Evolutionary conservation across 2,329 filamentous ascomycete genomes (phyloP), one percentile per base, ranked within the genome.

Genomic region (Lecanosticta acicola): DNA sequence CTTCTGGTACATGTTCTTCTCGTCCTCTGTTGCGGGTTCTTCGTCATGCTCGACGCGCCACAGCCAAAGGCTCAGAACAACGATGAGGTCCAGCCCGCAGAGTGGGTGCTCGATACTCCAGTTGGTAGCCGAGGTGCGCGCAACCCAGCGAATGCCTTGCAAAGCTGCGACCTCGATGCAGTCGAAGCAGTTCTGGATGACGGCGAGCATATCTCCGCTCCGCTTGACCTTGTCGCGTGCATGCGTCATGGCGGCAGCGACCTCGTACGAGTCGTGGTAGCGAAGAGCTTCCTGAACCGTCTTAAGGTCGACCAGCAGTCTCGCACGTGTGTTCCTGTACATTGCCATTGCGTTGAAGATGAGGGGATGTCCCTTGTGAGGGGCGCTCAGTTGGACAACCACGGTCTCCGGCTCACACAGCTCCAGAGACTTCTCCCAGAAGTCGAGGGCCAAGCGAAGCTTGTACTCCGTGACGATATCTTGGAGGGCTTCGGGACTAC

Each of bases 41-140:
- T 94, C 90, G 74, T 98, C 93, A 73, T 97, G 90, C 84, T 98
- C 93, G 75, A 98, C 84, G 72, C 90, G 89, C 75, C 96, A 97
- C 61, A 98, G 84, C 93, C 93, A 98, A 58, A 97, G 77, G 62
- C 88, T 96, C 59, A 98, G 83, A 59, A 96, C 93, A 67, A 97
- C 93, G 81, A 98, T 95, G 57, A 97, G 78, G 68, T 98, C 93
- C 73, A 98, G 81, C 53, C 91, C 91, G 64, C 90, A 96, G 48
- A 98, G 82, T 42, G 93, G 90, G 67, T 98, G 91, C 73, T 98
- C 93, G 50, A 97, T 87, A 67, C 91, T 97, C 93, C 93, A 98
- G 71, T 97, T 97, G 38, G 93, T 96, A 17, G 93, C 89, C 38
- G 90, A 96, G 17, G 91, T 96, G 58, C 90, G 85, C n/a, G 91